Evolutionary conservation across 257 asterid genomes (phyloP).

Genomic region (Misopates orontium): DNA sequence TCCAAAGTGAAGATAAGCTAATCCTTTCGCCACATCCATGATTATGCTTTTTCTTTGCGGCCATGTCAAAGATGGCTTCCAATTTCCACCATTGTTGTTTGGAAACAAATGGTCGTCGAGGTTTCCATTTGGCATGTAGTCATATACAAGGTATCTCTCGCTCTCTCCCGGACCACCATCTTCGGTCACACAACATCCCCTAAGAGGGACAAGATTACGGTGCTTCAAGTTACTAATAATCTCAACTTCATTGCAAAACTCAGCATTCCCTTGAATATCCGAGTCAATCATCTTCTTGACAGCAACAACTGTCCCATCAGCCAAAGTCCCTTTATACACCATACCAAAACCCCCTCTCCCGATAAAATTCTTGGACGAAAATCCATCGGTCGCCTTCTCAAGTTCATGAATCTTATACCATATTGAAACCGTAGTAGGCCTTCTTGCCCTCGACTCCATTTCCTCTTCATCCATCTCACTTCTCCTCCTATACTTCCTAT

Average conservation of each 20-base stretch:
- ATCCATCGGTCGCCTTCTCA: constrained; percentile 66
- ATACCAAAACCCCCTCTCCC: constrained; percentile 93
- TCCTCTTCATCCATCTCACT: constrained; percentile 43
- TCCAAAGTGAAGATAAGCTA: constrained; percentile 78
- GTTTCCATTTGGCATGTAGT: constrained; percentile 86
- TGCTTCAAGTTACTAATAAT: constrained; percentile 88
- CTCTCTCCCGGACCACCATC: constrained; percentile 39
- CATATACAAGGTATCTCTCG: constrained; percentile 76
- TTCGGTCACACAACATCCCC: constrained; percentile 83
- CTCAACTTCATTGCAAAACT: constrained; percentile 92
- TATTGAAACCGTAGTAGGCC: constrained; percentile 67
- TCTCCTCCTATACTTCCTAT: constrained; percentile 38
- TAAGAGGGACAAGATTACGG: constrained; percentile 79
- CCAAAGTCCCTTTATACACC: constrained; percentile 67
- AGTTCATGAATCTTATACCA: constrained; percentile 76
- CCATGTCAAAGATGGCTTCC: constrained; percentile 54
- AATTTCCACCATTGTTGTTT: constrained; percentile 4
- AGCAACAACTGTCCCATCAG: constrained; percentile 75
- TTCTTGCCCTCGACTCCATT: constrained; percentile 44
- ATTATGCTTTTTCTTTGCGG: constrained; percentile 77
- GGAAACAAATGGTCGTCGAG: constrained; percentile 77
- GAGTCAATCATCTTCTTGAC: constrained; percentile 74
- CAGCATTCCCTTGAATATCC: constrained; percentile 70
- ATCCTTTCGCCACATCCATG: constrained; percentile 80
- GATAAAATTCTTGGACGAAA: constrained; percentile 62